A percentile compares a stretch with the other conserved stretches of the same genome.
These are phyloP conservation scores for Rhododendron ovatum DNA, from an alignment of 148 eudicot genomes.

Conservation along the genomic window DNA sequence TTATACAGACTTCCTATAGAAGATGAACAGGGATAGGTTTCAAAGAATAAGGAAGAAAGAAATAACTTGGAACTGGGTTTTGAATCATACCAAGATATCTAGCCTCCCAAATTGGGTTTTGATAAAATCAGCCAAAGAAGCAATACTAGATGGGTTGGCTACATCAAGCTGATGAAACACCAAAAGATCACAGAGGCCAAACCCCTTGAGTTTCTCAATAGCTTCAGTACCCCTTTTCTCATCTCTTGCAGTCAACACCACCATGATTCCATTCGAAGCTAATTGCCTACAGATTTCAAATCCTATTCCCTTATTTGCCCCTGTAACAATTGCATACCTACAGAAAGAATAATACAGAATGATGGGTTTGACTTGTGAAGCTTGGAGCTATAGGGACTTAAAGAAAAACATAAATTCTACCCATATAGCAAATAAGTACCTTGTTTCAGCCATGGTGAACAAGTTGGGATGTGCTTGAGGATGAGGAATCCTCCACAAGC, in stretches of 20 bases:
- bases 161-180: slow-evolving; percentile 28
- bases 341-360: neutral
- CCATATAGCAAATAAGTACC: neutral
- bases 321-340: slow-evolving; percentile 23
- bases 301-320: slow-evolving; percentile 20
- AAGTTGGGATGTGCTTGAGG: neutral
- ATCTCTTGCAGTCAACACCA: slow-evolving; percentile 23
- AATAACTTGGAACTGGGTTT: neutral
- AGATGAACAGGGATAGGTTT: neutral
- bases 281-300: slow-evolving; percentile 21
- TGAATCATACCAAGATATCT: slow-evolving; percentile 8
- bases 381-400: neutral
- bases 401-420: neutral
- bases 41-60: neutral
- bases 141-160: slow-evolving; percentile 16
- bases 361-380: neutral
- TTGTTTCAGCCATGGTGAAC: neutral
- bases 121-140: slow-evolving; percentile 20
- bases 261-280: slow-evolving; percentile 17
- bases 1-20: neutral
- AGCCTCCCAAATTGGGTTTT: slow-evolving; percentile 8
- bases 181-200: slow-evolving; percentile 12
- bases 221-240: slow-evolving; percentile 29
- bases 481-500: neutral
- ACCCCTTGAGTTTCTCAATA: slow-evolving; percentile 16